phyloP scores from a whole-genome alignment of 306 rosid genomes.

The Dryas drummondii region DNA sequence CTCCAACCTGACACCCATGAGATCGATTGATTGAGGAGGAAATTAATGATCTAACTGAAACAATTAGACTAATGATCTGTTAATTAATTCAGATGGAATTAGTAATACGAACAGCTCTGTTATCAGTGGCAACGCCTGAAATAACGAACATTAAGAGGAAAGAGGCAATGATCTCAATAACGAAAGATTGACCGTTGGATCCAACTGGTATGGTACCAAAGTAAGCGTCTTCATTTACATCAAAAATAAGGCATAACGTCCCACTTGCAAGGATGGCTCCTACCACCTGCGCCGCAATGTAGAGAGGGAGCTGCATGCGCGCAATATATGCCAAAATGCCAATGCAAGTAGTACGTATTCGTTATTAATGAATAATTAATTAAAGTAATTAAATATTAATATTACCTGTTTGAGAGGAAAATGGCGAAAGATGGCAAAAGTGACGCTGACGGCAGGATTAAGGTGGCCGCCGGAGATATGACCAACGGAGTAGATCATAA shows the following conservation, averaged over 20 bases:
- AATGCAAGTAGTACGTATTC: not conserved
- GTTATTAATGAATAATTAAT: too few relatives aligned
- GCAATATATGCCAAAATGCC: too few relatives aligned
- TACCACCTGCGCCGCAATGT: conserved; percentile 42
- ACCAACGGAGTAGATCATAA: conserved; percentile 56
- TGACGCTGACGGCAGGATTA: conserved; percentile 53
- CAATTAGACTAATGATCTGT: too few relatives aligned
- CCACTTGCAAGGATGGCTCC: conserved; percentile 69
- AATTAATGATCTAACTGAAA: too few relatives aligned
- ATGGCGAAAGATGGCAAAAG: conserved; percentile 47
- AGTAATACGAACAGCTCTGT: conserved; percentile 51
- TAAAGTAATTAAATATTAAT: not conserved
- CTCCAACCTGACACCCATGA: conserved; percentile 45
- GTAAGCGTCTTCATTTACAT: conserved; percentile 24
- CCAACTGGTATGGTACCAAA: conserved; percentile 63
- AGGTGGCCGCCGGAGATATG: conserved; percentile 76
- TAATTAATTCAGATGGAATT: too few relatives aligned
- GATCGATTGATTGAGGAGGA: too few relatives aligned
- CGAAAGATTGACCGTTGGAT: conserved; percentile 40
- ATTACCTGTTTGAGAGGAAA: conserved; percentile 47
- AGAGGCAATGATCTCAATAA: conserved; percentile 51
- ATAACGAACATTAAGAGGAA: conserved; percentile 66
- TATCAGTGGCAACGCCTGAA: conserved; percentile 73
- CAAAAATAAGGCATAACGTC: conserved; percentile 42
- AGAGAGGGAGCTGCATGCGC: conserved; percentile 51